phyloP scores from a whole-genome alignment of 257 asterid genomes.

The Solanum arcanum region DNA sequence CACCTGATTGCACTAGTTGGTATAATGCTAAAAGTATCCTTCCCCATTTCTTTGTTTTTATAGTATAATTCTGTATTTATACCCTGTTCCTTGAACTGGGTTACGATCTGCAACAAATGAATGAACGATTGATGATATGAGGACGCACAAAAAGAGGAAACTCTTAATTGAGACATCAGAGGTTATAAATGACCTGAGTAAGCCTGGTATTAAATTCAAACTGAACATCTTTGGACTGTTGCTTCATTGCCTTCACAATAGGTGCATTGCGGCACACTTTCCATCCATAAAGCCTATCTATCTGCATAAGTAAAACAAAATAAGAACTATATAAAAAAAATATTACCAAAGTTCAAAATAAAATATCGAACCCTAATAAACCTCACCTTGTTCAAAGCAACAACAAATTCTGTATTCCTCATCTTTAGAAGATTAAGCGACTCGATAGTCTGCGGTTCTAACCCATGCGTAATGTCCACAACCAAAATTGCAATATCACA shows the following conservation, averaged over 20 bases:
- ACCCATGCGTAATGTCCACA: conserved; percentile 95
- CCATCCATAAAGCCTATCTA: conserved; percentile 91
- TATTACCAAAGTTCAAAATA: neutral
- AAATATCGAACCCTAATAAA: neutral
- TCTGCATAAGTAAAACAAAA: conserved; percentile 23
- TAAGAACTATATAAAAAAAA: neutral
- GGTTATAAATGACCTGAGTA: conserved; percentile 33
- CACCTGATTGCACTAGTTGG: conserved; percentile 99
- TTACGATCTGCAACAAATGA: conserved; percentile 36
- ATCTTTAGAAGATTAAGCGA: conserved; percentile 86
- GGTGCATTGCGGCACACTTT: conserved; percentile 70
- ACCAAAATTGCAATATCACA: conserved; percentile 96
- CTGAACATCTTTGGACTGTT: conserved; percentile 67
- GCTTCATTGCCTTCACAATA: conserved; percentile 66
- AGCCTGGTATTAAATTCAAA: conserved; percentile 61
- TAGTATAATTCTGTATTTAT: conserved; percentile 82
- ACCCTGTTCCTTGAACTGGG: conserved; percentile 90
- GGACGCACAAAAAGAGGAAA: neutral
- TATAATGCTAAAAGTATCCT: conserved; percentile 69
- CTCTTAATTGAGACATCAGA: neutral
- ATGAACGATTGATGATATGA: neutral
- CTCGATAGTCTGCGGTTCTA: conserved; percentile 96
- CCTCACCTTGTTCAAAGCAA: conserved; percentile 86
- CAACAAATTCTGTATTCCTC: conserved; percentile 84
- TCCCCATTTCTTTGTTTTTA: conserved; percentile 78